Evolutionary conservation across 1,284 basidiomycete species (phyloP).

Genomic region (Afroboletus lepidellus): DNA sequence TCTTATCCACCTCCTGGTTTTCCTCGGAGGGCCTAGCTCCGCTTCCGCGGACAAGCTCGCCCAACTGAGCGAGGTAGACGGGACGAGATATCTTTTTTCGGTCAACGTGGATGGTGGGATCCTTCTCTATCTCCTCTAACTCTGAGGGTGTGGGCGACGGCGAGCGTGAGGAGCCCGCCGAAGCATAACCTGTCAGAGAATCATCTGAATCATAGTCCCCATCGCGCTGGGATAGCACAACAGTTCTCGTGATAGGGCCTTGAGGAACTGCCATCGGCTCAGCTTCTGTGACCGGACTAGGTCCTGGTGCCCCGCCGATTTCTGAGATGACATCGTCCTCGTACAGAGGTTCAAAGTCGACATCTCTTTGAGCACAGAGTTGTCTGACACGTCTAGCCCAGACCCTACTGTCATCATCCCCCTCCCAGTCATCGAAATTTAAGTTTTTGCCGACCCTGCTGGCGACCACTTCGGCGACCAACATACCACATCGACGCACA

Average conservation of each 20-base stretch:
- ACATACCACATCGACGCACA: slow-evolving; percentile 90
- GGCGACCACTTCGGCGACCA: slow-evolving; percentile 83
- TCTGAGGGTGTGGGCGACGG: slow-evolving; percentile 78
- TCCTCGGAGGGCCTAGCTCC: slow-evolving; percentile 53
- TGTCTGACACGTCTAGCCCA: slow-evolving; percentile 64
- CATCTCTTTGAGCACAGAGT: slow-evolving; percentile 51
- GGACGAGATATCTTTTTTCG: slow-evolving; percentile 68
- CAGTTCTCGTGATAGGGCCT: neutral
- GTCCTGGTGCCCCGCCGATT: neutral
- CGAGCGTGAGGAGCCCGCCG: slow-evolving; percentile 67
- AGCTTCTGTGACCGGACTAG: slow-evolving; percentile 1
- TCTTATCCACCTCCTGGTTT: slow-evolving; percentile 66
- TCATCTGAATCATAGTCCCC: slow-evolving; percentile 74
- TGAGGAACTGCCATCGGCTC: neutral
- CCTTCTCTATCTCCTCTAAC: slow-evolving; percentile 79
- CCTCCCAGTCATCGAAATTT: slow-evolving; percentile 85
- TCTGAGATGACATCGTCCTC: slow-evolving; percentile 2
- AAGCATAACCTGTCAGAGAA: slow-evolving; percentile 77
- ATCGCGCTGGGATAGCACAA: slow-evolving; percentile 14
- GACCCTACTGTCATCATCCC: slow-evolving; percentile 61
- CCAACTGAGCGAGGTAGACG: slow-evolving; percentile 82
- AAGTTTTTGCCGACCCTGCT: slow-evolving; percentile 60
- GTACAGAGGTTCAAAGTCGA: slow-evolving; percentile 39
- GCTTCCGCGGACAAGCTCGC: slow-evolving; percentile 60
- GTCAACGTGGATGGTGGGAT: slow-evolving; percentile 72